Conservation (phyloP, 306 rosid genomes). For the cucumber (Cucumis sativus) region Cucumber_9930_V3 NC_026660.2:30406001-30406500, state of each 20-base stretch:
- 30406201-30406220: neutral
- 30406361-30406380: neutral
- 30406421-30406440: neutral
- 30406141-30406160: neutral
- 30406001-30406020: neutral
- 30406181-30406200: neutral
- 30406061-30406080: conserved; percentile 96
- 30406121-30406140: neutral
- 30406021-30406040: conserved; percentile 58
- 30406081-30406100: conserved; percentile 68
- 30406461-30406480: neutral
- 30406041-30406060: conserved; percentile 92
- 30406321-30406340: neutral
- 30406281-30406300: neutral
- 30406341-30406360: neutral
- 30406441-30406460: neutral
- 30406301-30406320: neutral
- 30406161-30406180: neutral
- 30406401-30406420: neutral
- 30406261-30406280: neutral
- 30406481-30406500: neutral
- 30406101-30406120: conserved; percentile 37
- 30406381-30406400: neutral
- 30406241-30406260: neutral
- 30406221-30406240: neutral